Percentiles rank a stretch among this genome's conserved stretches.
phyloP scores from a whole-genome alignment of 2,329 filamentous ascomycete species.

The Colletotrichum musae region DNA sequence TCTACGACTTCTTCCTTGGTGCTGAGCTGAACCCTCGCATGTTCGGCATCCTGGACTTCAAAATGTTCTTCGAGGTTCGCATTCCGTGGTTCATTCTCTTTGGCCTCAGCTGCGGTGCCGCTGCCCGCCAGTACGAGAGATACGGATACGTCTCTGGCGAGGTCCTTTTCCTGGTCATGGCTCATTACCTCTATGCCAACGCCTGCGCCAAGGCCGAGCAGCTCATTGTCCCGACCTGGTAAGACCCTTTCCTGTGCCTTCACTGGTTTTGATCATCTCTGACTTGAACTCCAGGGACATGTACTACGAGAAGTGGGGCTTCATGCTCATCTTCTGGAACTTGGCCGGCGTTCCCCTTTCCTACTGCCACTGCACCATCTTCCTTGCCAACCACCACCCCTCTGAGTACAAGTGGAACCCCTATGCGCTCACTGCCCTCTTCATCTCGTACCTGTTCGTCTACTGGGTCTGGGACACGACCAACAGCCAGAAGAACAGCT shows the following conservation, averaged over 20 bases:
- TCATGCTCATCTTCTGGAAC: slow-evolving; percentile 99
- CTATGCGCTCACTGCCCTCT: slow-evolving; percentile 75
- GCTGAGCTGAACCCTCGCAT: slow-evolving; percentile 91
- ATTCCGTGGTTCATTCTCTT: slow-evolving; percentile 94
- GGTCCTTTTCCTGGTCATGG: slow-evolving; percentile 86
- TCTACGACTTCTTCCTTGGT: slow-evolving; percentile 96
- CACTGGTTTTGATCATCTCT: neutral
- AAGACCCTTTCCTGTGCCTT: slow-evolving; percentile 40
- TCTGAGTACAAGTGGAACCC: slow-evolving; percentile 83
- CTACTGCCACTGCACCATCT: slow-evolving; percentile 95
- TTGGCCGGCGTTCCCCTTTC: slow-evolving; percentile 90
- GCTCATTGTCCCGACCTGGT: slow-evolving; percentile 87
- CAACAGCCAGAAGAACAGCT: slow-evolving; percentile 95
- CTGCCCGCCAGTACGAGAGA: slow-evolving; percentile 84
- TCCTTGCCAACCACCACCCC: slow-evolving; percentile 86
- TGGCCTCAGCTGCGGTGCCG: slow-evolving; percentile 81
- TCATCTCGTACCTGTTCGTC: slow-evolving; percentile 80
- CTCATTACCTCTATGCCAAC: slow-evolving; percentile 92
- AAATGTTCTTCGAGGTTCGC: slow-evolving; percentile 97
- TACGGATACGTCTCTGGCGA: slow-evolving; percentile 92
- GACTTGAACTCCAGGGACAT: slow-evolving; percentile 74
- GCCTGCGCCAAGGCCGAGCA: slow-evolving; percentile 94
- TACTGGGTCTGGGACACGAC: slow-evolving; percentile 95
- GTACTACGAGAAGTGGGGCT: slow-evolving; percentile 97
- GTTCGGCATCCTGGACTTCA: slow-evolving; percentile 85